phyloP scores from a whole-genome alignment of 768 basidiomycete species.

The Rhodotorula taiwanensis region DNA sequence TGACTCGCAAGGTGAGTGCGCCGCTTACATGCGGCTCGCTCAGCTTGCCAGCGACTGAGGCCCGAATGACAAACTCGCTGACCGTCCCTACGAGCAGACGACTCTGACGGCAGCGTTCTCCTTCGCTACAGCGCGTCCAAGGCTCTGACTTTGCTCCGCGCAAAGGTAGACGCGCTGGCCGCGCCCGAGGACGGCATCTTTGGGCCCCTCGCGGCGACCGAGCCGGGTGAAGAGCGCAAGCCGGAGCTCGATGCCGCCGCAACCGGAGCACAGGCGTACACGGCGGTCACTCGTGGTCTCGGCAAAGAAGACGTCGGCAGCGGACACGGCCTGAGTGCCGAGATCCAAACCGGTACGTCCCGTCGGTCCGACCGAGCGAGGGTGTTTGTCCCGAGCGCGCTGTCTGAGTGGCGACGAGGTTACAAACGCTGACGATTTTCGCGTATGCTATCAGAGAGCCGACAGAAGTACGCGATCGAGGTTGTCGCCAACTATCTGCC shows the following conservation, averaged over 20 bases:
- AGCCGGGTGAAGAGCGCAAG: slow-evolving; percentile 10
- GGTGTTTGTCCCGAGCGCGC: neutral
- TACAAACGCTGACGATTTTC: too few species aligned
- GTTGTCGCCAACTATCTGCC: slow-evolving; percentile 30
- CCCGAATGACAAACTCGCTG: too few species aligned
- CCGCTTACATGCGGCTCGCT: neutral
- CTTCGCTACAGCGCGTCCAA: neutral
- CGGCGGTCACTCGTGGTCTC: slow-evolving; percentile 12
- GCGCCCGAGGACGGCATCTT: slow-evolving; percentile 12
- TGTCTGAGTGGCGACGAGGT: neutral
- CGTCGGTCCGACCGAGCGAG: neutral
- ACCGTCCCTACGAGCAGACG: too few species aligned
- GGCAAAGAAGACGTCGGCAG: slow-evolving; percentile 19
- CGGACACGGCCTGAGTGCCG: slow-evolving; percentile 22
- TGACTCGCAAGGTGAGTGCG: slow-evolving; percentile 24
- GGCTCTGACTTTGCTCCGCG: slow-evolving; percentile 4
- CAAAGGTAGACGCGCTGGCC: slow-evolving; percentile 9
- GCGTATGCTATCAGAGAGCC: slow-evolving; percentile 3
- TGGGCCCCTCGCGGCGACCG: slow-evolving; percentile 18
- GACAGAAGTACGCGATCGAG: slow-evolving; percentile 22
- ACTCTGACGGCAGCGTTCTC: slow-evolving; percentile 21
- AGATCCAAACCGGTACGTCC: slow-evolving; percentile 20
- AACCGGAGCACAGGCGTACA: neutral
- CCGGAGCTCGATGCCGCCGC: neutral
- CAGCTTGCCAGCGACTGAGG: too few species aligned